Evolutionary conservation across 805 yeast species (phyloP), one percentile per base, ranked within the genome.

Genomic region (Cyberlindnera misumaiensis): DNA sequence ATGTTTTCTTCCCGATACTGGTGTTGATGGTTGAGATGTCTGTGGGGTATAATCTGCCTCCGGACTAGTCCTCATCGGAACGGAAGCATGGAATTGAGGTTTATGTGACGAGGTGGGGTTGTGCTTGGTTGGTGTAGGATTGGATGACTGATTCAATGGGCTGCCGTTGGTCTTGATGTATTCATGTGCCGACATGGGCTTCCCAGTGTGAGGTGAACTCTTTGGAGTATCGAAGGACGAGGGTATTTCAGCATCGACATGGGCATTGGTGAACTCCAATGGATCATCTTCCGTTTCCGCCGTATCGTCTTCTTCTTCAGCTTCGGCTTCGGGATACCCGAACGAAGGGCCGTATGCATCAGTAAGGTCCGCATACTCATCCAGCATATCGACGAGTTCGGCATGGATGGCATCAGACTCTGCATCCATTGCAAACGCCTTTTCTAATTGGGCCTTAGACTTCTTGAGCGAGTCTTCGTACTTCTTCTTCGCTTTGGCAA

Each of bases 401-500:
- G 29, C 25, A 34, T 45, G 46, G 9, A 29, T 35, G 17, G 10
- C 5, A 18, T 45, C 46, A 9, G 49, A 34, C 6, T 28, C 30
- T 4, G 12, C 15, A 22, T 36, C 35, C 7, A 17, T 11, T 6
- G 14, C 17, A 3, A 26, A 14, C 0, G 47, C 46, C 16, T 41
- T 43, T 11, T 32, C 35, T 11, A 28, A 12, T 12, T 34, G 32
- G 3, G 20, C n/a, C 16, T 36, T 35, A 10, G 37, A 25, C 18
- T 35, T 40, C 11, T 35, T 36, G 14, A 42, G 22, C 3, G 38
- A 28, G 9, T 46, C 43, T 4, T 40, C 40, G 28, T 43, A 45
- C 35, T 43, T 49, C 41, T 33, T 26, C 29, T 43, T 36, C 2
- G 55, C 53, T 16, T 37, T 43, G 12, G 36, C 36, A n/a, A 48